A percentile compares a stretch with the other conserved stretches of the same genome.
Conservation (phyloP, 176 grass and related monocot genomes). For the Carex myosuroides region DNA sequence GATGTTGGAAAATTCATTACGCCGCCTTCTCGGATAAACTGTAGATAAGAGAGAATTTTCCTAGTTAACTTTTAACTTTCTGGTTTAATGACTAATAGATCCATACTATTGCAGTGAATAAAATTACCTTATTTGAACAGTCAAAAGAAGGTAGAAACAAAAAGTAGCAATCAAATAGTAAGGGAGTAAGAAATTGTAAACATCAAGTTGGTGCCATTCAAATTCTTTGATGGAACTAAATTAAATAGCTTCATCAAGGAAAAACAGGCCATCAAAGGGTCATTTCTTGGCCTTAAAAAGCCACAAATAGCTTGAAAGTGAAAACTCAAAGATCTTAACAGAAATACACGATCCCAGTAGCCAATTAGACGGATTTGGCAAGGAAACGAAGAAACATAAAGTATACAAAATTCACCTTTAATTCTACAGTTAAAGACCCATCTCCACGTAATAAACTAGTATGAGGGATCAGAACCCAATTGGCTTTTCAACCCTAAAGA, state of each 20-base stretch:
- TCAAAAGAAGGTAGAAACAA: not conserved
- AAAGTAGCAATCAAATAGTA: not conserved
- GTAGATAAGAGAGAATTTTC: not conserved
- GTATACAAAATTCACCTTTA: not conserved
- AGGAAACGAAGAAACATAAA: not conserved
- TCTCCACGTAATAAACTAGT: not conserved
- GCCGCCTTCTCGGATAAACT: not conserved
- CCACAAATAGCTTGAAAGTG: not conserved
- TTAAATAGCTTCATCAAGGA: not conserved
- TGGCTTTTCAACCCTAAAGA: not conserved
- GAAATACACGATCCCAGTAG: not conserved
- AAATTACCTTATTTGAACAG: slow-evolving; percentile 3
- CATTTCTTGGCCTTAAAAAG: not conserved
- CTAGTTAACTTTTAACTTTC: not conserved
- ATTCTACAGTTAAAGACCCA: not conserved
- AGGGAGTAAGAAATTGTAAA: not conserved
- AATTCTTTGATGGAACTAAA: not conserved
- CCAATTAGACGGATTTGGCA: not conserved
- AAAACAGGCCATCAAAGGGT: not conserved
- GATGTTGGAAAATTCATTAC: not conserved
- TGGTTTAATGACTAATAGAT: not conserved
- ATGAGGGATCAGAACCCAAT: slow-evolving; percentile 4
- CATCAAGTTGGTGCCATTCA: slow-evolving; percentile 4
- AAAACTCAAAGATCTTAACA: slow-evolving; percentile 8
- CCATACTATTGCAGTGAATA: not conserved